Evolutionary conservation across 768 basidiomycete species (phyloP).

Genomic region (Tephrocybe sp.): DNA sequence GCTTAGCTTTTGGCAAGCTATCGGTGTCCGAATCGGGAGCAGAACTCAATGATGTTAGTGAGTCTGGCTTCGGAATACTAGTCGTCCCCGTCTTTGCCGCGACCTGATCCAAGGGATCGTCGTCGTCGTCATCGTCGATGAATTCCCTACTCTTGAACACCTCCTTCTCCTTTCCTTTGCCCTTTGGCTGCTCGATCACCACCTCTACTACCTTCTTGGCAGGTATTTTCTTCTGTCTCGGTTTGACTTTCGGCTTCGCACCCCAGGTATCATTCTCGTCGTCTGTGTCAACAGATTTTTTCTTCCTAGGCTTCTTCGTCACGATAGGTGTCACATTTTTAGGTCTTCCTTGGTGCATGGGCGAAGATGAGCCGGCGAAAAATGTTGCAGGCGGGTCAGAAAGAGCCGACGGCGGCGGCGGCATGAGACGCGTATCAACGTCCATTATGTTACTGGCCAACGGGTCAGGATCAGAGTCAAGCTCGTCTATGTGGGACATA

Average conservation of each 20-base stretch:
- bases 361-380: conserved; percentile 46
- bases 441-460: conserved; percentile 1
- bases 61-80: conserved; percentile 19
- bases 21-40: conserved; percentile 29
- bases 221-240: conserved; percentile 23
- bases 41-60: conserved; percentile 21
- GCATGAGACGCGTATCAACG: conserved; percentile 11
- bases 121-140: conserved; percentile 33
- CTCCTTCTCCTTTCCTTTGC: conserved; percentile 30
- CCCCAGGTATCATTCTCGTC: conserved; percentile 5
- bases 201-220: conserved; percentile 24
- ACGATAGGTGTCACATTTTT: background rate
- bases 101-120: conserved; percentile 18
- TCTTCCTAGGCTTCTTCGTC: conserved; percentile 19
- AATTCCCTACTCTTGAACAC: conserved; percentile 46
- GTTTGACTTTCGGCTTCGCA: conserved; percentile 21
- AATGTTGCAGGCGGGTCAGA: conserved; percentile 39
- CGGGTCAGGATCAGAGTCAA: conserved; percentile 18
- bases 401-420: conserved; percentile 17
- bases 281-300: conserved; percentile 8
- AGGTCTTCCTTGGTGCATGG: conserved; percentile 12
- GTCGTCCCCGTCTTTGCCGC: background rate
- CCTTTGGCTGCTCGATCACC: conserved; percentile 17
- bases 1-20: conserved; percentile 11
- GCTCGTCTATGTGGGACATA: conserved; percentile 28